A percentile compares a stretch with the other conserved stretches of the same genome.
Conservation (phyloP, 768 basidiomycete species). For the Agaricus subrufescens region DNA sequence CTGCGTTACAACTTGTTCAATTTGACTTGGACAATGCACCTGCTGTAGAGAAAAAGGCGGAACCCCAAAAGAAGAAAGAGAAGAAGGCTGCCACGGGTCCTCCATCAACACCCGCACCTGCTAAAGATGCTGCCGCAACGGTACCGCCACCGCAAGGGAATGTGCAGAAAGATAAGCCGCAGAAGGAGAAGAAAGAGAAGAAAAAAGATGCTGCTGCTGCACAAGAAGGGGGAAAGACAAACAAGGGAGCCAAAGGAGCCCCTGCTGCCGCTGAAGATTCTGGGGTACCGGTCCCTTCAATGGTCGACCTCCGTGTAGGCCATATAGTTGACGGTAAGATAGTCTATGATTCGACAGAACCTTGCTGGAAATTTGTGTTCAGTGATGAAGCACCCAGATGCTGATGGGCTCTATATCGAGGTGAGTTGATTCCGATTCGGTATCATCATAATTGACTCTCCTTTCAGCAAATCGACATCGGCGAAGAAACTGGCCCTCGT, state of each 20-base stretch:
- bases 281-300: conserved; percentile 86
- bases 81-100: conserved; percentile 35
- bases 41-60: conserved; percentile 63
- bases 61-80: conserved; percentile 75
- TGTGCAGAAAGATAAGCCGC: conserved; percentile 46
- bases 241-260: conserved; percentile 35
- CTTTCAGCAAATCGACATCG: conserved; percentile 86
- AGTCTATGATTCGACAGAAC: not conserved
- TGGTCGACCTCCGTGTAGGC: conserved; percentile 96
- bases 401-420: conserved; percentile 96
- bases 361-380: conserved; percentile 7
- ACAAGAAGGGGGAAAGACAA: conserved; percentile 34
- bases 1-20: conserved; percentile 49
- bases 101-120: conserved; percentile 14
- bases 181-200: conserved; percentile 60
- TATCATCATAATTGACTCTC: conserved; percentile 12
- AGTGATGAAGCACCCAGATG: conserved; percentile 97
- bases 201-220: conserved; percentile 30
- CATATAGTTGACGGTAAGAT: conserved; percentile 82
- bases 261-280: conserved; percentile 50
- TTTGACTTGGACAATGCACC: conserved; percentile 81
- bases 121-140: conserved; percentile 15
- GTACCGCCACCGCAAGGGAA: conserved; percentile 19
- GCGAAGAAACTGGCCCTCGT: conserved; percentile 90
- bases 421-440: conserved; percentile 28